Evolutionary conservation across 116 monocot species (phyloP).

Genomic region (Cymodocea nodosa): DNA sequence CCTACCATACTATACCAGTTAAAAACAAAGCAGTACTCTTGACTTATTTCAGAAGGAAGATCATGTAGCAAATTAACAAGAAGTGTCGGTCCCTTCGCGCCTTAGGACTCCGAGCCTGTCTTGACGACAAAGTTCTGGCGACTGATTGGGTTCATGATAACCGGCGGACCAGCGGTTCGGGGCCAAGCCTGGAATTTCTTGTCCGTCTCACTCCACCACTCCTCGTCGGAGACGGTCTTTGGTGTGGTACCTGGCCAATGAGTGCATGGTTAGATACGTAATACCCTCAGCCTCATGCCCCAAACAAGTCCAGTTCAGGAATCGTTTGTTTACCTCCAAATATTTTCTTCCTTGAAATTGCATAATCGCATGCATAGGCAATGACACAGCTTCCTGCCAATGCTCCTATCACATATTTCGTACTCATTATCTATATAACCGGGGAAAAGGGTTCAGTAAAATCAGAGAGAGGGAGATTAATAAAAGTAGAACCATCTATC

Average conservation of each 20-base stretch:
- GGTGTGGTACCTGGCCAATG: slow-evolving; percentile 16
- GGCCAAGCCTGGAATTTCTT: slow-evolving; percentile 41
- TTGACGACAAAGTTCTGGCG: slow-evolving; percentile 40
- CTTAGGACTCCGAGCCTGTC: too few species aligned
- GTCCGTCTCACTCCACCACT: slow-evolving; percentile 24
- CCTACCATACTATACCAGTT: too few species aligned
- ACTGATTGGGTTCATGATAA: slow-evolving; percentile 34
- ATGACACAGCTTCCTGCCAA: slow-evolving; percentile 16
- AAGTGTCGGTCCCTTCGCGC: too few species aligned
- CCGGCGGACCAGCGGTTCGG: slow-evolving; percentile 36
- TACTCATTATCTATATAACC: slow-evolving; percentile 18
- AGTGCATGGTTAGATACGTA: neutral
- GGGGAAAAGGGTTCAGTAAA: too few species aligned
- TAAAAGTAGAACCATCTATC: too few species aligned
- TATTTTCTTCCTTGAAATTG: slow-evolving; percentile 22
- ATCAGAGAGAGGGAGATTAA: too few species aligned
- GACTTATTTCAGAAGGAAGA: too few species aligned
- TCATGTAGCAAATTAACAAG: too few species aligned
- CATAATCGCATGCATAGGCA: slow-evolving; percentile 23
- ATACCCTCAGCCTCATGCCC: neutral
- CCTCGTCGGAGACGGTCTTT: slow-evolving; percentile 23
- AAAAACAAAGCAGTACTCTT: too few species aligned
- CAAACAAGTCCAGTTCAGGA: neutral
- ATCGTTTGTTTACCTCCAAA: slow-evolving; percentile 24
- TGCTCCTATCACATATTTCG: slow-evolving; percentile 21